These are phyloP conservation scores for Nematocida major DNA, from an alignment of 371 early-diverging fungal species.

Conservation along the genomic window DNA sequence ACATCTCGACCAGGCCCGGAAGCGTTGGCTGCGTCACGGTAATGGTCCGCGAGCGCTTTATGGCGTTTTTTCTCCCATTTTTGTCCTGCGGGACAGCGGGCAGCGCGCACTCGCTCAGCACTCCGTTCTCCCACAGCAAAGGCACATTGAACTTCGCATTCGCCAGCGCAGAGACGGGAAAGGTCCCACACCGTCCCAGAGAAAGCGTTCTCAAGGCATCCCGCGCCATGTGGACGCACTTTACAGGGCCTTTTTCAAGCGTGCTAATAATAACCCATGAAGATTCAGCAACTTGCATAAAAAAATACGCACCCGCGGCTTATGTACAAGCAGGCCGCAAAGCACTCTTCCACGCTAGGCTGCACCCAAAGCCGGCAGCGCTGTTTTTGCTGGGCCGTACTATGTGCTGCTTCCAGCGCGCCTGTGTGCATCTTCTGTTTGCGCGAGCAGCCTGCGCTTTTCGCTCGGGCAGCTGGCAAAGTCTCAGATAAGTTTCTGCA, in stretches of 20 bases:
- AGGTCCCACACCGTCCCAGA: neutral
- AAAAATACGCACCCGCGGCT: too few species aligned
- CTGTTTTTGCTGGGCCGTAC: too few species aligned
- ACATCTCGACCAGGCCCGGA: neutral
- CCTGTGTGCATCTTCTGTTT: too few species aligned
- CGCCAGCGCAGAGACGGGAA: neutral
- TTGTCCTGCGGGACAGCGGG: too few species aligned
- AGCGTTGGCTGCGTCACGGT: neutral
- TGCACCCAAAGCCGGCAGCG: too few species aligned
- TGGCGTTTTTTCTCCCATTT: neutral
- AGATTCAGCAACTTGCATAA: neutral
- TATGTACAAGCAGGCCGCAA: too few species aligned
- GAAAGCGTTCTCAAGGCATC: neutral
- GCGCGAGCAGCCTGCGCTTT: too few species aligned
- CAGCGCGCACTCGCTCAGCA: neutral
- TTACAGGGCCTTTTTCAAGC: constrained; percentile 3
- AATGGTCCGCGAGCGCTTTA: neutral
- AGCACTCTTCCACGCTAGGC: too few species aligned
- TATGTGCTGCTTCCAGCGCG: too few species aligned
- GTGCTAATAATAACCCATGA: constrained; percentile 2
- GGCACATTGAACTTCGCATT: neutral
- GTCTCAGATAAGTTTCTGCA: too few species aligned
- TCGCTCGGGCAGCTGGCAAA: too few species aligned
- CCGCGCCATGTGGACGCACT: constrained; percentile 18
- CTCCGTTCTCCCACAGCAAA: neutral